Evolutionary conservation across 192 early-diverging fungal genomes (phyloP), one percentile per base, ranked within the genome.

Genomic region (Umbelopsis isabellina): DNA sequence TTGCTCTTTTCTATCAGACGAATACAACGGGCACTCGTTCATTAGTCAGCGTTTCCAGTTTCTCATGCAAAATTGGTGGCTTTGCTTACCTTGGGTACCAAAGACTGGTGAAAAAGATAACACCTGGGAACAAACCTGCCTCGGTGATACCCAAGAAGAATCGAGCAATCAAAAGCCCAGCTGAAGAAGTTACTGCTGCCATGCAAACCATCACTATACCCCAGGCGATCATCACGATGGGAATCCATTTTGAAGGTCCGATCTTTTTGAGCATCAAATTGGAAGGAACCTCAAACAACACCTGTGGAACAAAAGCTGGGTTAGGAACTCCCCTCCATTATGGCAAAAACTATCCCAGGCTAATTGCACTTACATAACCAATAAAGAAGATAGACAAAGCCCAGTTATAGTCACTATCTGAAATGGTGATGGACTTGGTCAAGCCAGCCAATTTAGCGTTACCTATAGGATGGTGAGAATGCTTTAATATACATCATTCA

Each of bases 261-360:
- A 85, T 76, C 27, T 64, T 75, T 69, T 90, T 91, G 25, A 91
- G 75, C 50, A 88, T 46, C 49, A 91, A 74, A 73, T 92, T 93
- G 46, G 88, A 90, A 8, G 92, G 92, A 13, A 93, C 78, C 73
- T 93, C 91, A 74, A 90, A 91, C 20, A 91, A 13, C 30, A 93
- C 78, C 82, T 91, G 85, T 45, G 18, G 46, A 10, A 22, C 46
- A 21, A 45, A 48, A 33, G 46, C 46, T 49, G 66, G 45, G 66
- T 67, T 46, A 67, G 48, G n/a, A 67, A 44, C 1, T 7, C 13
- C 23, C 20, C n/a, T 16, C 58, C 20, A 1, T 27, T 21, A 27
- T 22, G 46, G 49, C 27, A 33, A 45, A 68, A 20, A 4, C 33
- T 12, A 21, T 45, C 27, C 51, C 7, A 44, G 3, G 65, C 11